These are phyloP conservation scores for Toxicodendron radicans DNA, from an alignment of 345 rosid species.

Conservation along the genomic window DNA sequence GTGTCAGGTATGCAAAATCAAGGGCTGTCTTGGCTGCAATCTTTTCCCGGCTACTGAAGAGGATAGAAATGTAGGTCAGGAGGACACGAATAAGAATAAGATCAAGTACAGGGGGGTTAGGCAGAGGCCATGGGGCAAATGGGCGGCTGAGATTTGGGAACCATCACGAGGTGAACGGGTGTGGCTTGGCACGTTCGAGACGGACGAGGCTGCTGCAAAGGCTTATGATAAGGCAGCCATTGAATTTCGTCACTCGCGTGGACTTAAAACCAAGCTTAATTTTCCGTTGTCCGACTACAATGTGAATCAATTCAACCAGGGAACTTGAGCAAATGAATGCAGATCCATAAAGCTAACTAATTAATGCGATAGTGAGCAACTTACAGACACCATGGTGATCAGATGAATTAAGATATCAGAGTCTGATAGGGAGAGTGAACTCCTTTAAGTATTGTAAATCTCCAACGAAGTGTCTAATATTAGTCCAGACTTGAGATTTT, in stretches of 20 bases:
- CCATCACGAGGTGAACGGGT: slow-evolving; percentile 22
- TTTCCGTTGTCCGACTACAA: slow-evolving; percentile 33
- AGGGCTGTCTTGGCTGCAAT: slow-evolving; percentile 16
- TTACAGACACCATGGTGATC: no score
- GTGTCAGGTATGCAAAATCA: slow-evolving; percentile 20
- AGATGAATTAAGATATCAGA: no score
- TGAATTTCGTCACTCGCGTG: slow-evolving; percentile 35
- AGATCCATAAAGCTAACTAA: no score
- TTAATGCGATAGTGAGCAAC: no score
- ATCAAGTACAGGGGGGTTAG: slow-evolving; percentile 39
- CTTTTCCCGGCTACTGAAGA: slow-evolving; percentile 9
- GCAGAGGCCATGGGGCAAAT: slow-evolving; percentile 43
- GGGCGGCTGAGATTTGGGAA: slow-evolving; percentile 44
- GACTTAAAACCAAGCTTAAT: slow-evolving; percentile 32
- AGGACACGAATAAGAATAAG: slow-evolving; percentile 15
- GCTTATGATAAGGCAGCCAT: slow-evolving; percentile 37
- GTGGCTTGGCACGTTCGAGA: slow-evolving; percentile 43
- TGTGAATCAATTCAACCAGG: no score
- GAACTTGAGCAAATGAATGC: no score
- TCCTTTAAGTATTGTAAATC: no score
- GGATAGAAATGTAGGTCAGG: neutral
- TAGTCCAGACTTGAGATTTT: no score
- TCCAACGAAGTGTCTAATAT: no score
- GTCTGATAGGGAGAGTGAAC: no score
- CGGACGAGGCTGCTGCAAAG: slow-evolving; percentile 37